A percentile compares a stretch with the other conserved stretches of the same genome.
phyloP scores from a whole-genome alignment of 768 basidiomycete genomes.

The Scleroderma citrinum region DNA sequence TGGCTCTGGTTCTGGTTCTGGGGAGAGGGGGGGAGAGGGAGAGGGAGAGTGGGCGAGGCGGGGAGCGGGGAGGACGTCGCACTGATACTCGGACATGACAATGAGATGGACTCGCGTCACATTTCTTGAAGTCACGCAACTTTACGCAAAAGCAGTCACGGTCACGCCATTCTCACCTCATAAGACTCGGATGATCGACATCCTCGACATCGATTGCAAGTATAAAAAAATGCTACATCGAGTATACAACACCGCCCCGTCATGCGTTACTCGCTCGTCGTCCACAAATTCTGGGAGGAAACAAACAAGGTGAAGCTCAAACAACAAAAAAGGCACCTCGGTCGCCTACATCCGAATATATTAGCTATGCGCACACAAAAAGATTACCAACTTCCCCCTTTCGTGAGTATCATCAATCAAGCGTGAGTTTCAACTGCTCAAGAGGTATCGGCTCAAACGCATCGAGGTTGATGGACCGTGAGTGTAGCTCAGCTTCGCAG shows the following conservation, averaged over 20 bases:
- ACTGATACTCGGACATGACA: conserved; percentile 39
- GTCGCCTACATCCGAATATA: conserved; percentile 28
- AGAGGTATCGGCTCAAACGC: conserved; percentile 96
- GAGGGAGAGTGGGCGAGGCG: conserved; percentile 34
- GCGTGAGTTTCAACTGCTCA: conserved; percentile 89
- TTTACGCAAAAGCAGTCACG: conserved; percentile 27
- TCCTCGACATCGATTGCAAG: neutral
- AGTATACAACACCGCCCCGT: neutral
- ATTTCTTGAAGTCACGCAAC: conserved; percentile 19
- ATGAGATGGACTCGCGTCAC: neutral
- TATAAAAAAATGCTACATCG: neutral
- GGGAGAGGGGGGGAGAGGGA: too few relatives aligned
- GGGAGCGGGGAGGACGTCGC: conserved; percentile 68
- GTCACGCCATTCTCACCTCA: neutral
- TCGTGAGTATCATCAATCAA: conserved; percentile 59
- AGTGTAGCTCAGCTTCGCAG: conserved; percentile 84
- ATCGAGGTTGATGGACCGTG: conserved; percentile 80
- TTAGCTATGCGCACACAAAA: conserved; percentile 30
- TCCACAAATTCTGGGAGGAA: conserved; percentile 1
- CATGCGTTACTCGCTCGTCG: neutral
- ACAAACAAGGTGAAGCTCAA: conserved; percentile 7
- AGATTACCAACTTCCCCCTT: conserved; percentile 24
- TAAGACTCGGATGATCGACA: neutral
- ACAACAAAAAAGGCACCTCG: conserved; percentile 17
- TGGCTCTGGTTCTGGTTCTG: too few relatives aligned